phyloP scores from a whole-genome alignment of 257 asterid species.

The Nicotiana benthamiana region DNA sequence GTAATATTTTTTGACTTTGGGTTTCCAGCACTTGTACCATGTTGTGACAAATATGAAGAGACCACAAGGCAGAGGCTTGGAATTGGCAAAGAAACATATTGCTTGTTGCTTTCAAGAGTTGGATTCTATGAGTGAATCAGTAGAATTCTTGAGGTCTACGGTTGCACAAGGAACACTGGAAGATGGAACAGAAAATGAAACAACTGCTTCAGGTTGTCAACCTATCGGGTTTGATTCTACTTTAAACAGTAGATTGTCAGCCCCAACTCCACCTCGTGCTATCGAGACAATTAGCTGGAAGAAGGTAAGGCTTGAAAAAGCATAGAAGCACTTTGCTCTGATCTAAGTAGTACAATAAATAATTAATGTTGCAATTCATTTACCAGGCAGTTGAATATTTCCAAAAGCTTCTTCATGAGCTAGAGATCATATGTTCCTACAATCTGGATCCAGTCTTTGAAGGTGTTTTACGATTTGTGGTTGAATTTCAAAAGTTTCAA shows the following conservation, averaged over 20 bases:
- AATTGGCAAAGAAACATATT: slow-evolving; percentile 89
- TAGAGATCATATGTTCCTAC: slow-evolving; percentile 65
- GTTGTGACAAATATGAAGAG: slow-evolving; percentile 70
- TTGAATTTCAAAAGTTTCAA: slow-evolving; percentile 70
- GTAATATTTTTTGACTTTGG: slow-evolving; percentile 22
- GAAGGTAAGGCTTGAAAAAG: slow-evolving; percentile 37
- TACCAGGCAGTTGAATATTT: slow-evolving; percentile 82
- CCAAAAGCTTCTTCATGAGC: slow-evolving; percentile 94
- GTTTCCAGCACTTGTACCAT: slow-evolving; percentile 81
- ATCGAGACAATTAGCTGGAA: slow-evolving; percentile 82
- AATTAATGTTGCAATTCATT: slow-evolving; percentile 12
- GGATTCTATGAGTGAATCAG: slow-evolving; percentile 69
- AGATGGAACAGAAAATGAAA: slow-evolving; percentile 40
- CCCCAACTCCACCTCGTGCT: slow-evolving; percentile 98
- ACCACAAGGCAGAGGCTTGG: slow-evolving; percentile 97
- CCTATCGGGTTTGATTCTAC: slow-evolving; percentile 95
- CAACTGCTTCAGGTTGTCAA: slow-evolving; percentile 90
- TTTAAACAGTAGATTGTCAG: slow-evolving; percentile 84
- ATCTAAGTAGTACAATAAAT: background rate
- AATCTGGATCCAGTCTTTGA: slow-evolving; percentile 68
- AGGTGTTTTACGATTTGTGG: slow-evolving; percentile 63
- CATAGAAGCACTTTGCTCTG: background rate
- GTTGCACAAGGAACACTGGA: slow-evolving; percentile 27
- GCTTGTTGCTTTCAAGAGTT: slow-evolving; percentile 70
- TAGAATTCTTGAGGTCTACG: slow-evolving; percentile 48